These are phyloP conservation scores for Cyberlindnera samutprakarnensis DNA, from an alignment of 805 yeast genomes.

Conservation along the genomic window DNA sequence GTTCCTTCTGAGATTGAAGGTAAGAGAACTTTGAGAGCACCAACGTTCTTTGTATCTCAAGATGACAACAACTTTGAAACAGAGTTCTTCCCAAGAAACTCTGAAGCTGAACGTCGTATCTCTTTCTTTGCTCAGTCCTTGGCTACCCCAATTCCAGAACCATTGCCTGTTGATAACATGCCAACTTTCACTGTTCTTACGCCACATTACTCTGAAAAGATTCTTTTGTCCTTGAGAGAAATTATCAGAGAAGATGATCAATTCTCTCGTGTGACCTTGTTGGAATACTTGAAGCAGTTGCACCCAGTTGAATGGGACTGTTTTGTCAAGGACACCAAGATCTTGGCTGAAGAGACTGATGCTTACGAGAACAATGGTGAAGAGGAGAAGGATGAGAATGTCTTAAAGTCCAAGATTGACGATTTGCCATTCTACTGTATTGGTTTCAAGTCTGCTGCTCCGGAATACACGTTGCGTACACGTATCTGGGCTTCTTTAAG, in stretches of 20 bases:
- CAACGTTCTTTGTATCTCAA: conserved; percentile 96
- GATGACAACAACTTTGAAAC: conserved; percentile 90
- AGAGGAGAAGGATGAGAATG: conserved; percentile 53
- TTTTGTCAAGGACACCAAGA: conserved; percentile 92
- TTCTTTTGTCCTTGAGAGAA: conserved; percentile 85
- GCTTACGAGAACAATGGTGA: conserved; percentile 45
- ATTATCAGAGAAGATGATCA: conserved; percentile 97
- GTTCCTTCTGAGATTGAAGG: conserved; percentile 98
- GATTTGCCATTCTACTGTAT: conserved; percentile 92
- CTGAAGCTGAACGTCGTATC: conserved; percentile 99
- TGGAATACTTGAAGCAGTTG: conserved; percentile 90
- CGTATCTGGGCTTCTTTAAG: conserved; percentile 98
- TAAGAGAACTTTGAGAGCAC: conserved; percentile 96
- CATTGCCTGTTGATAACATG: conserved; percentile 98
- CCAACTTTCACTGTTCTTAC: conserved; percentile 96
- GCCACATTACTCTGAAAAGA: conserved; percentile 96
- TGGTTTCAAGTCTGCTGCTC: conserved; percentile 97
- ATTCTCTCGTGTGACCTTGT: conserved; percentile 86
- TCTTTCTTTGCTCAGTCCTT: conserved; percentile 98
- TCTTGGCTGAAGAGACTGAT: conserved; percentile 90
- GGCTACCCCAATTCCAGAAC: conserved; percentile 98
- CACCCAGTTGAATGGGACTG: conserved; percentile 98
- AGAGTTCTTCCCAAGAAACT: conserved; percentile 93
- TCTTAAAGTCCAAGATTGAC: conserved; percentile 75
- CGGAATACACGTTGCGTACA: conserved; percentile 92